Conservation (phyloP, 75 land plant species). For the Pinus taeda region DNA sequence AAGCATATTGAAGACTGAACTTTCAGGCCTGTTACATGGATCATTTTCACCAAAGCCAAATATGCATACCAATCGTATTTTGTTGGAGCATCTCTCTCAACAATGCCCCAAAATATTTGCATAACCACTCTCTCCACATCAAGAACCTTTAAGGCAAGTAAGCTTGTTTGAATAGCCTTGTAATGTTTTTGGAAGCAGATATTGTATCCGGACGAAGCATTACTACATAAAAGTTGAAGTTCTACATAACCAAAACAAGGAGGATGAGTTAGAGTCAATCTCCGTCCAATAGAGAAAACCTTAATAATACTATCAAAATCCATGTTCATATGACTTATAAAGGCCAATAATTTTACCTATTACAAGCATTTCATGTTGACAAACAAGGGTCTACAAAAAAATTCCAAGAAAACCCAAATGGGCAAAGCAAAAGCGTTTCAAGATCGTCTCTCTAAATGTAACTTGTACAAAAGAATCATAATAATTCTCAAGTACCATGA, state of each 20-base stretch:
- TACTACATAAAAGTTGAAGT: conserved; percentile 56
- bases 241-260: conserved; percentile 8
- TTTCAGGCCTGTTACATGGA: conserved; percentile 56
- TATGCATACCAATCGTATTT: conserved; percentile 68
- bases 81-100: conserved; percentile 46
- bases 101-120: conserved; percentile 82
- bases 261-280: background rate
- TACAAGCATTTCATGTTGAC: no score
- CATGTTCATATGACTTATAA: background rate
- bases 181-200: conserved; percentile 46
- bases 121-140: no score
- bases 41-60: conserved; percentile 45
- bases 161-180: conserved; percentile 58
- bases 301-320: background rate
- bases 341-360: no score
- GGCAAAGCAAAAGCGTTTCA: no score
- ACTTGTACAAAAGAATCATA: no score
- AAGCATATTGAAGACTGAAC: conserved; percentile 62
- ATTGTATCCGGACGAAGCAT: conserved; percentile 73
- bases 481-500: no score
- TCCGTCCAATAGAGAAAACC: background rate
- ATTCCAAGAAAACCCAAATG: no score
- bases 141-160: conserved; percentile 61
- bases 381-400: no score
- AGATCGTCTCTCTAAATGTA: no score